Conservation (phyloP, 305 asterid genomes). For the Caryopteris hybrid region DNA sequence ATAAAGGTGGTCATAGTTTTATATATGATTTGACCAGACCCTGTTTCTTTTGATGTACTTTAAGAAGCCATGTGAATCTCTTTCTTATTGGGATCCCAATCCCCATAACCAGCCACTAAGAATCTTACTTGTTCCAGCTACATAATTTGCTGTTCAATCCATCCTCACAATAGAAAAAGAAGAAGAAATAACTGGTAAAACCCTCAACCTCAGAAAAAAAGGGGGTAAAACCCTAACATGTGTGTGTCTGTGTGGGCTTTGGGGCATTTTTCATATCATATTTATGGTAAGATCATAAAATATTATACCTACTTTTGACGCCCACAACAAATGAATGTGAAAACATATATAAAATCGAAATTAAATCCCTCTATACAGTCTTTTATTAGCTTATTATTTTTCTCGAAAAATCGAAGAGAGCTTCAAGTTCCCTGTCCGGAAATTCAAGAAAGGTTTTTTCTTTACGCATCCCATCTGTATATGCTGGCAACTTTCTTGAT, state of each 20-base stretch:
- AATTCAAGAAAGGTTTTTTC: slow-evolving; percentile 8
- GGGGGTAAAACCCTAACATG: slow-evolving; percentile 5
- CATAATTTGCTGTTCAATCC: slow-evolving; percentile 6
- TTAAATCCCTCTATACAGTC: background rate
- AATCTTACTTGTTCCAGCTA: slow-evolving; percentile 17
- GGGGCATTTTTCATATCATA: too few relatives aligned
- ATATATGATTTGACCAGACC: too few relatives aligned
- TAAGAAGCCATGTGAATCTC: slow-evolving; percentile 13
- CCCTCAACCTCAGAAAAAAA: too few relatives aligned
- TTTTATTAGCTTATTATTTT: slow-evolving; percentile 2
- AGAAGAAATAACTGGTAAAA: too few relatives aligned
- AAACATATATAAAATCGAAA: too few relatives aligned
- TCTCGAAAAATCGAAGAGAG: background rate
- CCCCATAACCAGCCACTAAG: slow-evolving; percentile 1
- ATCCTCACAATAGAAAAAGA: background rate
- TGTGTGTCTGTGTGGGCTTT: background rate
- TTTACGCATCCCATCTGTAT: background rate
- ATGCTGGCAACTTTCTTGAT: background rate
- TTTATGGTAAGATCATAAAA: background rate
- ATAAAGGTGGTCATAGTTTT: too few relatives aligned
- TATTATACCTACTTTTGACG: background rate
- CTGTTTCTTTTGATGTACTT: too few relatives aligned
- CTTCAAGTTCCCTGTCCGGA: slow-evolving; percentile 10
- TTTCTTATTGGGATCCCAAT: background rate
- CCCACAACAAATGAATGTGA: slow-evolving; percentile 9